Evolutionary conservation across 768 basidiomycete genomes (phyloP).

Genomic region (Pleurotus platypus): DNA sequence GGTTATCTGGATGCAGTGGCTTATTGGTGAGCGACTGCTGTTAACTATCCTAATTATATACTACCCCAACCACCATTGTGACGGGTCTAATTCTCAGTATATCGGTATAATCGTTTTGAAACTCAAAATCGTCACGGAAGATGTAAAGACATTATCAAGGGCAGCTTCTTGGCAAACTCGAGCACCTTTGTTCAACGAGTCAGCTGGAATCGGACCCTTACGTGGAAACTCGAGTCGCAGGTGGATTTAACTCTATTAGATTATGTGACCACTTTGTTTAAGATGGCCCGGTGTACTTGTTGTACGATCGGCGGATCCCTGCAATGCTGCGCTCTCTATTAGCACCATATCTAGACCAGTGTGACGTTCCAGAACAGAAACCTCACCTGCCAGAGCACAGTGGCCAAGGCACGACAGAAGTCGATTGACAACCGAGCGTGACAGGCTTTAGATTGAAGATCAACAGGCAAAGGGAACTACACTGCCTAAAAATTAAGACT

Average conservation of each 20-base stretch:
- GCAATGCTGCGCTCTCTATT: not conserved
- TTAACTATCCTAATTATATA: not conserved
- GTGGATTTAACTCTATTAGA: no score
- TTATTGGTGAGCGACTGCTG: not conserved
- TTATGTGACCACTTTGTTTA: no score
- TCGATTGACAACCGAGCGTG: slow-evolving; percentile 2
- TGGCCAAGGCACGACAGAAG: not conserved
- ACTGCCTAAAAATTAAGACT: no score
- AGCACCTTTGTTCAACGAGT: not conserved
- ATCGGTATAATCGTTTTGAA: not conserved
- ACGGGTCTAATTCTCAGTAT: not conserved
- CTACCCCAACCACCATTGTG: not conserved
- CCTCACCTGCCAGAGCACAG: not conserved
- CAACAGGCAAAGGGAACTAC: no score
- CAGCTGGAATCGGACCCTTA: not conserved
- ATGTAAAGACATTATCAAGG: not conserved
- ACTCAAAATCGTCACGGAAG: slow-evolving; percentile 8
- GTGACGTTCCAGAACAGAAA: slow-evolving; percentile 3
- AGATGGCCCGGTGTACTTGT: no score
- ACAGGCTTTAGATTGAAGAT: not conserved
- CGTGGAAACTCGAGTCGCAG: not conserved
- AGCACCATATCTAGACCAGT: not conserved
- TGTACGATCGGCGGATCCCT: not conserved
- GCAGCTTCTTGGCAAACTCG: not conserved
- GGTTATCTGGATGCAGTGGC: not conserved